Conservation (phyloP, 106 monocot genomes). For the Platanthera zijinensis region DNA sequence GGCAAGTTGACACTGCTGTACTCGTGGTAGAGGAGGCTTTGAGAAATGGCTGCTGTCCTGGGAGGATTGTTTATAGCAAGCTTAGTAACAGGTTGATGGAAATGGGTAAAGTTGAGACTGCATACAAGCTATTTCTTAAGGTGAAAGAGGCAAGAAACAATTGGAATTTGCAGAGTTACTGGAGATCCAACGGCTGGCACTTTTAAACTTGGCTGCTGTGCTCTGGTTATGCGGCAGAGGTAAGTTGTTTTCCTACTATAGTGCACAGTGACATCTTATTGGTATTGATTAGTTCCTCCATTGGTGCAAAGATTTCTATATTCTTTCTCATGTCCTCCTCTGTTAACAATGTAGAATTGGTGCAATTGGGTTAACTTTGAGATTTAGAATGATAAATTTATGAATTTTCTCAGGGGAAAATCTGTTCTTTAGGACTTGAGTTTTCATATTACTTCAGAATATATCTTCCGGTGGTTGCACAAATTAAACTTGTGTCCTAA, state of each 20-base stretch:
- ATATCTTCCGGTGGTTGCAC: too few relatives aligned
- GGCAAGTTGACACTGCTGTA: conserved; percentile 78
- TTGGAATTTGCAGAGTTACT: conserved; percentile 56
- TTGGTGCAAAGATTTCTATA: neutral
- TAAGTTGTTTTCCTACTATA: neutral
- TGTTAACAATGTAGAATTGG: too few relatives aligned
- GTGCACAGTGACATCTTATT: neutral
- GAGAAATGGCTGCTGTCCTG: conserved; percentile 53
- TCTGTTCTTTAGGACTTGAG: too few relatives aligned
- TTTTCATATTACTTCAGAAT: too few relatives aligned
- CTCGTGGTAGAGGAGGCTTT: conserved; percentile 71
- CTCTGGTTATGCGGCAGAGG: neutral
- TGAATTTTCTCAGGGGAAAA: too few relatives aligned
- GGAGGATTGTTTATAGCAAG: conserved; percentile 71
- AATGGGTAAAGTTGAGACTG: conserved; percentile 79
- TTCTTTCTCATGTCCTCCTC: neutral
- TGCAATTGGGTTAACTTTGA: too few relatives aligned
- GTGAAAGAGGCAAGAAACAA: conserved; percentile 47
- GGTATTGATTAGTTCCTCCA: neutral
- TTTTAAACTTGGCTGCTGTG: conserved; percentile 23
- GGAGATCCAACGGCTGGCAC: conserved; percentile 93
- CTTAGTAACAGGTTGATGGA: conserved; percentile 68
- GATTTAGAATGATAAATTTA: too few relatives aligned
- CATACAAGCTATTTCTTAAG: conserved; percentile 82
- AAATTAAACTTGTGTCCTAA: too few relatives aligned